phyloP scores from a whole-genome alignment of 169 alveolate genomes.

The Plasmodium reichenowi region DNA sequence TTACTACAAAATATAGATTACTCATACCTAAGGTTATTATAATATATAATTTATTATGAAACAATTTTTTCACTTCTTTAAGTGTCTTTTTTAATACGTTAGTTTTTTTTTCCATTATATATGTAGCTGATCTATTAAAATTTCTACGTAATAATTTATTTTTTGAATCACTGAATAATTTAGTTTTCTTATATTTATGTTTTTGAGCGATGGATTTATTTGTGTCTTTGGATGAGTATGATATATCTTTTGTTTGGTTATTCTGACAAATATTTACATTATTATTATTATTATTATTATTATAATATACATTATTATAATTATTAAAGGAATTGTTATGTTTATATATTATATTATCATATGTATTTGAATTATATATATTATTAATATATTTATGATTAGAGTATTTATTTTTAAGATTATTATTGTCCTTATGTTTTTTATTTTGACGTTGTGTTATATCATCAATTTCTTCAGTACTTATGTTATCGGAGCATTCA shows the following conservation, averaged over 20 bases:
- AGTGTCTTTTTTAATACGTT: slow-evolving; percentile 54
- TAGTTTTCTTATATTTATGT: neutral
- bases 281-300: neutral
- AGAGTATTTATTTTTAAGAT: neutral
- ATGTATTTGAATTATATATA: neutral
- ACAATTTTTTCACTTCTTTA: slow-evolving; percentile 79
- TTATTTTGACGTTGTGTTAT: neutral
- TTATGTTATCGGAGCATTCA: neutral
- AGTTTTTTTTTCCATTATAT: slow-evolving; percentile 71
- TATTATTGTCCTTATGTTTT: neutral
- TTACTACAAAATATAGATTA: slow-evolving; percentile 87
- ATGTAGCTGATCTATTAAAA: slow-evolving; percentile 50
- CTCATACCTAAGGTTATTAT: slow-evolving; percentile 86
- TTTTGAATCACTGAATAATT: slow-evolving; percentile 13
- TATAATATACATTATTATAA: neutral
- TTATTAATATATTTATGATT: neutral
- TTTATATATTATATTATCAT: too few relatives aligned
- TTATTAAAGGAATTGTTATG: neutral
- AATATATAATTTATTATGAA: slow-evolving; percentile 78
- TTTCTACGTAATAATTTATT: slow-evolving; percentile 5
- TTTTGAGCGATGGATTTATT: neutral
- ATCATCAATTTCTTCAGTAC: neutral
- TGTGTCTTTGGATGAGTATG: neutral
- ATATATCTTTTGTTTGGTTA: neutral
- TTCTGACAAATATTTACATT: neutral